Evolutionary conservation across 495 filamentous ascomycete genomes (phyloP).

Genomic region (Talaromyces stipitatus): DNA sequence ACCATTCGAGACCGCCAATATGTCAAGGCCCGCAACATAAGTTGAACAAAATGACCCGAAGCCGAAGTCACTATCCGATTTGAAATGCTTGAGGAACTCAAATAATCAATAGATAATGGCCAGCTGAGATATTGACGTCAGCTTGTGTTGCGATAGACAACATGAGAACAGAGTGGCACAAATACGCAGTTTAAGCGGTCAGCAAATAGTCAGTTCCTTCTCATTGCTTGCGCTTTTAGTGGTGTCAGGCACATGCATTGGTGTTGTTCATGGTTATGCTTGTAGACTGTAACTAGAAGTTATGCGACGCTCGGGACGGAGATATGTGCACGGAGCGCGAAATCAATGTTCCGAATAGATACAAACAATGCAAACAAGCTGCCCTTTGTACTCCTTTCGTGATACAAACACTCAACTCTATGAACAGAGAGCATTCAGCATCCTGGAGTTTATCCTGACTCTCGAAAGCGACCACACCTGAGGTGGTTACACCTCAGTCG

Average conservation of each 20-base stretch:
- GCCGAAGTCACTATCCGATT: too few relatives aligned
- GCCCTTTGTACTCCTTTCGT: neutral
- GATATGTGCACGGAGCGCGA: neutral
- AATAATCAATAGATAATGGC: neutral
- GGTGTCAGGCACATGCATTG: neutral
- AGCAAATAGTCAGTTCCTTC: neutral
- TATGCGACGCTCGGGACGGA: neutral
- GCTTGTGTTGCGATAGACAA: neutral
- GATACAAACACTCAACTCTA: neutral
- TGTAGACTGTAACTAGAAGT: neutral
- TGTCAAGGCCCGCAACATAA: neutral
- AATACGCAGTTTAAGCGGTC: neutral
- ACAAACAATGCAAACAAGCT: neutral
- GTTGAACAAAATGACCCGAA: too few relatives aligned
- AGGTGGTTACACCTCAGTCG: neutral
- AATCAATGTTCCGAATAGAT: neutral
- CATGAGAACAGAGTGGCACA: neutral
- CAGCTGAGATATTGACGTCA: neutral
- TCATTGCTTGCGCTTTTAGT: neutral
- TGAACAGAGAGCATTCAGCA: neutral
- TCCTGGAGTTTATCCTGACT: neutral
- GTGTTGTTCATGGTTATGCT: neutral
- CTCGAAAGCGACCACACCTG: neutral
- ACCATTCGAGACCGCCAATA: neutral
- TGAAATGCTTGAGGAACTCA: too few relatives aligned